Evolutionary conservation across 2,329 filamentous ascomycete species (phyloP), one percentile per base, ranked within the genome.

Genomic region (Chaetomium globosum): DNA sequence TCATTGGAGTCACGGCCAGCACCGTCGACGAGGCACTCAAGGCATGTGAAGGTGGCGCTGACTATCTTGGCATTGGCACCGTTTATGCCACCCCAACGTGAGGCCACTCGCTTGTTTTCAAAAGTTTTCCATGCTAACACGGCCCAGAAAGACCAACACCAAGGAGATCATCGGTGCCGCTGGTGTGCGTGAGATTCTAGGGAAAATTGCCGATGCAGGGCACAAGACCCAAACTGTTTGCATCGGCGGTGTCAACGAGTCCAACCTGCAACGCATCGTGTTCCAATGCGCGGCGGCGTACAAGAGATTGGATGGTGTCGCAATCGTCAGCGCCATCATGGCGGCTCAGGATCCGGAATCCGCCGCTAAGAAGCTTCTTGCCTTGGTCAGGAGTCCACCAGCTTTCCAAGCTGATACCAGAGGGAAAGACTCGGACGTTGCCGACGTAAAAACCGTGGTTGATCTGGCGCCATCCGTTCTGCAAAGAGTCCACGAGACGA

Each of bases 41-140:
- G 62, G 94, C 93, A 0, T 89, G 90, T 65, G 79, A 84, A 59
- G 85, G 84, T 59, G 92, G 92, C n/a, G 93, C 93, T 31, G 88
- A 95, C 76, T 98, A 98, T 77, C 82, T 98, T 4, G 95, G 94
- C 21, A 88, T 98, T 56, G 94, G 95, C 30, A 95, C 94, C 1
- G 87, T 97, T 68, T 97, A 90, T 78, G 86, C 93, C 19, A 98
- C 94, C 0, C 77, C 87, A 57, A 97, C 93, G 85, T 80, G 58
- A 63, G 68, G 78, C 31, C n/a, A 28, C 21, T 51, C 54, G 8
- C 23, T 21, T 30, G 61, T 61, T 54, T 58, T 52, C 23, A 2
- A 9, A 26, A 6, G 31, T n/a, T 7, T 8, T 21, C 19, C 9
- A 1, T 23, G n/a, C 62, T 69, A 55, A 69, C 57, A 31, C 16